A percentile compares a stretch with the other conserved stretches of the same genome.
Evolutionary conservation across 306 rosid genomes (phyloP).

Genomic region (Malus domestica): ASM211411v1 NC_041791.1:37134001-37134500

Average conservation of each 20-base stretch:
- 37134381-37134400: neutral
- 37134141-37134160: constrained; percentile 80
- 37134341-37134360: neutral
- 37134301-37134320: neutral
- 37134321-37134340: neutral
- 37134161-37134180: constrained; percentile 90
- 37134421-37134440: constrained; percentile 6
- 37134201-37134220: constrained; percentile 30
- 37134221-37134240: constrained; percentile 19
- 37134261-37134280: neutral
- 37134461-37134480: neutral
- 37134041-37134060: constrained; percentile 2
- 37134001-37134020: constrained; percentile 23
- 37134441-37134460: neutral
- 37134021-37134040: neutral
- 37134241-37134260: neutral
- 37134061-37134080: constrained; percentile 2
- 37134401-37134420: neutral
- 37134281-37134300: neutral
- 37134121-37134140: constrained; percentile 68
- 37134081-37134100: constrained; percentile 91
- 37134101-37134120: constrained; percentile 75
- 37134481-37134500: neutral
- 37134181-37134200: constrained; percentile 75
- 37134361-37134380: neutral